Conservation (phyloP, 2,329 filamentous ascomycete species). For the Rutstroemia sp. region DNA sequence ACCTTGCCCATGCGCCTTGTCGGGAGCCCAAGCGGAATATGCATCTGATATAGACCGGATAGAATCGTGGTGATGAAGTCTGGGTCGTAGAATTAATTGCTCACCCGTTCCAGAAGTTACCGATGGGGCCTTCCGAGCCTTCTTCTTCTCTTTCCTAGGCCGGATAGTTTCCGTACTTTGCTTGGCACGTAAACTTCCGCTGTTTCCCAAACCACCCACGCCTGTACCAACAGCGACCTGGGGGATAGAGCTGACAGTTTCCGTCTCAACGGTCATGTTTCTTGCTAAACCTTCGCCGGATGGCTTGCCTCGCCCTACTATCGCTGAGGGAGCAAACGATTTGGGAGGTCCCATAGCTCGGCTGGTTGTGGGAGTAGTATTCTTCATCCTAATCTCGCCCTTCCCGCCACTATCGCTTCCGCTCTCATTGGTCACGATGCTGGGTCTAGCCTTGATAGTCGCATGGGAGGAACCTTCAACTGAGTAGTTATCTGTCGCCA, state of each 20-base stretch:
- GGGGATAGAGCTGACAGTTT: slow-evolving; percentile 86
- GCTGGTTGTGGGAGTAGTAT: slow-evolving; percentile 36
- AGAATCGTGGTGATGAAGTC: slow-evolving; percentile 34
- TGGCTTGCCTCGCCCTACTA: slow-evolving; percentile 56
- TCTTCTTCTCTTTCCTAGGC: slow-evolving; percentile 86
- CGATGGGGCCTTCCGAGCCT: slow-evolving; percentile 63
- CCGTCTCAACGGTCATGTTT: slow-evolving; percentile 97
- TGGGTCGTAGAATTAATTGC: slow-evolving; percentile 33
- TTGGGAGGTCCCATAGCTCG: slow-evolving; percentile 49
- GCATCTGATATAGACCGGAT: slow-evolving; percentile 21
- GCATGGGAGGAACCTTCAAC: slow-evolving; percentile 26
- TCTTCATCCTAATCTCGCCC: slow-evolving; percentile 34
- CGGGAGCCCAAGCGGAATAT: slow-evolving; percentile 14
- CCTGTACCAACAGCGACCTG: slow-evolving; percentile 70
- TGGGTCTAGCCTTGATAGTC: slow-evolving; percentile 40
- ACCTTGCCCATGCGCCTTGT: slow-evolving; percentile 24
- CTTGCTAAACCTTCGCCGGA: slow-evolving; percentile 64
- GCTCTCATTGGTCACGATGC: slow-evolving; percentile 42
- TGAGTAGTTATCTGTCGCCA: slow-evolving; percentile 33
- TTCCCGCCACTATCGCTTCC: slow-evolving; percentile 61
- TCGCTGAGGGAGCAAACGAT: slow-evolving; percentile 55
- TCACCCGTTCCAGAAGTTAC: slow-evolving; percentile 68
- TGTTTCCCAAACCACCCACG: slow-evolving; percentile 53
- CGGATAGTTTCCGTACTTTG: slow-evolving; percentile 93
- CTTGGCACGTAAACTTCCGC: slow-evolving; percentile 74